A percentile compares a stretch with the other conserved stretches of the same genome.
phyloP scores from a whole-genome alignment of 192 early-diverging fungal genomes.

The Coemansia sp. region DNA sequence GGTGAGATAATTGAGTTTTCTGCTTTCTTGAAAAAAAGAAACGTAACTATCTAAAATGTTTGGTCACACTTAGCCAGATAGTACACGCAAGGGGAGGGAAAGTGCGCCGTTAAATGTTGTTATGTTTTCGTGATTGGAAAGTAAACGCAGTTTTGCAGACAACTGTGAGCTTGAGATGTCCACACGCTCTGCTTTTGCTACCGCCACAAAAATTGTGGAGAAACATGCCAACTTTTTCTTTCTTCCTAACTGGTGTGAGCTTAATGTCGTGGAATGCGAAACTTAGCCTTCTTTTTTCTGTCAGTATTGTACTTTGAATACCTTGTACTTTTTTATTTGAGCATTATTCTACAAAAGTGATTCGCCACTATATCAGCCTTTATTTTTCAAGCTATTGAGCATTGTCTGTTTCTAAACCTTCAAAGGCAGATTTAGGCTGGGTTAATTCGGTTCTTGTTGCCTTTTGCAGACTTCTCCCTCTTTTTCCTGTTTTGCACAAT shows the following conservation, averaged over 20 bases:
- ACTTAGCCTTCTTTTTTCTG: background rate
- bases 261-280: background rate
- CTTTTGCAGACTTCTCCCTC: background rate
- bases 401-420: background rate
- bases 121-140: background rate
- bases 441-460: background rate
- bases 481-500: background rate
- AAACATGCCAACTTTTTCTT: background rate
- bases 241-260: background rate
- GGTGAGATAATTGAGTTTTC: background rate
- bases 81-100: background rate
- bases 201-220: background rate
- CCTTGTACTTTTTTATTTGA: slow-evolving; percentile 4
- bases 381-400: background rate
- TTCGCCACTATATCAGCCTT: background rate
- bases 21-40: background rate
- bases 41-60: background rate
- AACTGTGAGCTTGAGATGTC: slow-evolving; percentile 2
- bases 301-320: slow-evolving; percentile 5
- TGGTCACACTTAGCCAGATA: background rate
- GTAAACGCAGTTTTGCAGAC: slow-evolving; percentile 4
- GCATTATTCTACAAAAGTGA: background rate
- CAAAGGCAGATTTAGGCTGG: background rate
- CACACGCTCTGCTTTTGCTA: slow-evolving; percentile 1
- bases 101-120: background rate